These are phyloP conservation scores for Crithidia brevicula DNA, from an alignment of 208 protist genomes.

Conservation along the genomic window DNA sequence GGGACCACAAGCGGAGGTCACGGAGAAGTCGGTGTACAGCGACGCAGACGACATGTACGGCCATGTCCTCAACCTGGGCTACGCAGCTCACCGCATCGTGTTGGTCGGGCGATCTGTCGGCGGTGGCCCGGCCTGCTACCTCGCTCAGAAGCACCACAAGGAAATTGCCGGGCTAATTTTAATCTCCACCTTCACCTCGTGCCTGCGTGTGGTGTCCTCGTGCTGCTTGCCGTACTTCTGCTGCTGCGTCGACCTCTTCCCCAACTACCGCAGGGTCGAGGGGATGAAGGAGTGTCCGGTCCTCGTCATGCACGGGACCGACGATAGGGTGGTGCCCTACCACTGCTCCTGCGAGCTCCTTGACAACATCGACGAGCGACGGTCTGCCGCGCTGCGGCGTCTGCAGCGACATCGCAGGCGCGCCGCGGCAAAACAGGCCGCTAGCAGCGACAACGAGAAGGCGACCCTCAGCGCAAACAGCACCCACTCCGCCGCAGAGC, in stretches of 20 bases:
- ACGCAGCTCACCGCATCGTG: slow-evolving; percentile 47
- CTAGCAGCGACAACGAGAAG: neutral
- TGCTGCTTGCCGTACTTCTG: slow-evolving; percentile 37
- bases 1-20: neutral
- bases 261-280: slow-evolving; percentile 55
- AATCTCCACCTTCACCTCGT: slow-evolving; percentile 77
- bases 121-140: slow-evolving; percentile 74
- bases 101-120: slow-evolving; percentile 82
- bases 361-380: neutral
- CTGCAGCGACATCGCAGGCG: neutral
- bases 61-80: slow-evolving; percentile 43
- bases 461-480: neutral
- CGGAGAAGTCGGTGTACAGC: slow-evolving; percentile 59
- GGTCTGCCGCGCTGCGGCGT: neutral
- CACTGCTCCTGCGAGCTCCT: slow-evolving; percentile 53
- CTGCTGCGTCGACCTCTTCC: slow-evolving; percentile 60
- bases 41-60: slow-evolving; percentile 76
- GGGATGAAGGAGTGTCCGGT: slow-evolving; percentile 57
- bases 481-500: slow-evolving; percentile 3
- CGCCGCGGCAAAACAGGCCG: neutral
- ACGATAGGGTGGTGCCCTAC: slow-evolving; percentile 63
- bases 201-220: slow-evolving; percentile 49
- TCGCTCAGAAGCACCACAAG: slow-evolving; percentile 69
- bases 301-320: slow-evolving; percentile 69
- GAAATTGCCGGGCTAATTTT: slow-evolving; percentile 66